Evolutionary conservation across 1,284 basidiomycete species (phyloP), one percentile per base, ranked within the genome.

Genomic region (Malassezia caprae): DNA sequence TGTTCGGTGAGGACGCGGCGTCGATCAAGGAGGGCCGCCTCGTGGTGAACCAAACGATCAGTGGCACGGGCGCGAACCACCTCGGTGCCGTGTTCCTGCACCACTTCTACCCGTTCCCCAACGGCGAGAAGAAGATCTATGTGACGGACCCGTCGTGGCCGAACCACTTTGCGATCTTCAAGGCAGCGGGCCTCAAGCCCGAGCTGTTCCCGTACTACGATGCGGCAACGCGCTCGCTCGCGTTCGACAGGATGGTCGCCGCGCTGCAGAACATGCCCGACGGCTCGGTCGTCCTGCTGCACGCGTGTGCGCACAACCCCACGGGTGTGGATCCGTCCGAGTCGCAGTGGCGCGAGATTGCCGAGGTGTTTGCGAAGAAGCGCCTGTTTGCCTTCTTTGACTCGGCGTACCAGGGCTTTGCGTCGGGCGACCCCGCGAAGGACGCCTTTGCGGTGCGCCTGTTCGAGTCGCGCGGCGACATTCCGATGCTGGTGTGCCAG

Each of bases 391-490:
- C 86, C 42, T 91, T 94, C 78, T 90, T 96, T 76, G 91, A 96
- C 78, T 87, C 85, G 70, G 90, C 90, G 6, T 96, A 96, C 77
- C 90, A 96, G 76, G 89, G 88, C 40, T 91, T 90, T 75, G 77
- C 88, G 28, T 88, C 86, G 66, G 88, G 89, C 4, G 83, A 90
- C 73, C 88, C 88, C 55, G 77, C 85, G 67, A 84, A 83, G 51
- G 94, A 99, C 71, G 94, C 94, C 6, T 93, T 87, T 76, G 88
- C 93, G 27, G 84, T 96, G 55, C 87, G 94, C 61, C 83, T 94
- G 79, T 94, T 96, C 78, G 84, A 84, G 27, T 78, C 82, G 63
- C 63, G 64, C 32, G 78, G 79, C 59, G 81, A 81, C 17, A 82
- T 94, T 46, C 82, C 88, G 24, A 72, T 91, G 77, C 80, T 96